A percentile compares a stretch with the other conserved stretches of the same genome.
Conservation (phyloP, 768 basidiomycete genomes). For the Russula compacta region DNA sequence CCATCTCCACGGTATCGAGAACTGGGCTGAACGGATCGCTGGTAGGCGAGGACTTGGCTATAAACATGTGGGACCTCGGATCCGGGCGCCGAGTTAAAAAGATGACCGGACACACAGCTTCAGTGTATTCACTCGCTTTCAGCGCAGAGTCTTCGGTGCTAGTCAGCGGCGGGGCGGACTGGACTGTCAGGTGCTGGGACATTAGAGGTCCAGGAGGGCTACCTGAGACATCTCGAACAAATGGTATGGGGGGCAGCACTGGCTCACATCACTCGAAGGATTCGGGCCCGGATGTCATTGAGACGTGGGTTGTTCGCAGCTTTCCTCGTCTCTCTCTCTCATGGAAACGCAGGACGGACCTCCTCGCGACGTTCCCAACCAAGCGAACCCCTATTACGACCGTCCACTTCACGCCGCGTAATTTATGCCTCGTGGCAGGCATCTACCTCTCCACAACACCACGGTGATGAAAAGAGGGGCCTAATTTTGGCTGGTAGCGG, state of each 20-base stretch:
- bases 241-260: constrained; percentile 34
- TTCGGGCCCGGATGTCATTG: constrained; percentile 43
- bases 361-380: constrained; percentile 86
- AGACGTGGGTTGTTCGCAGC: constrained; percentile 50
- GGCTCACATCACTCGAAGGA: constrained; percentile 19
- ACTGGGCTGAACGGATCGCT: not conserved
- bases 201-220: constrained; percentile 69
- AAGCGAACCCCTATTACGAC: constrained; percentile 92
- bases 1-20: not conserved
- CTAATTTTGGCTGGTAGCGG: not conserved
- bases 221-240: constrained; percentile 48
- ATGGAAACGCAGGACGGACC: constrained; percentile 51
- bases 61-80: constrained; percentile 94
- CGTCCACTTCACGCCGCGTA: constrained; percentile 90
- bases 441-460: constrained; percentile 52
- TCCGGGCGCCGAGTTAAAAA: constrained; percentile 94
- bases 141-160: constrained; percentile 86
- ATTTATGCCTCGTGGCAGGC: constrained; percentile 86
- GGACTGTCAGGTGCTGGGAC: constrained; percentile 99
- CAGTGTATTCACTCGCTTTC: constrained; percentile 86
- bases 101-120: constrained; percentile 87
- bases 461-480: constrained; percentile 5
- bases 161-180: constrained; percentile 87
- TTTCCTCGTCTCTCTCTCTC: constrained; percentile 9
- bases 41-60: constrained; percentile 79